Evolutionary conservation across 345 rosid genomes (phyloP), one percentile per base, ranked within the genome.

Genomic region (Acer saccharum): DNA sequence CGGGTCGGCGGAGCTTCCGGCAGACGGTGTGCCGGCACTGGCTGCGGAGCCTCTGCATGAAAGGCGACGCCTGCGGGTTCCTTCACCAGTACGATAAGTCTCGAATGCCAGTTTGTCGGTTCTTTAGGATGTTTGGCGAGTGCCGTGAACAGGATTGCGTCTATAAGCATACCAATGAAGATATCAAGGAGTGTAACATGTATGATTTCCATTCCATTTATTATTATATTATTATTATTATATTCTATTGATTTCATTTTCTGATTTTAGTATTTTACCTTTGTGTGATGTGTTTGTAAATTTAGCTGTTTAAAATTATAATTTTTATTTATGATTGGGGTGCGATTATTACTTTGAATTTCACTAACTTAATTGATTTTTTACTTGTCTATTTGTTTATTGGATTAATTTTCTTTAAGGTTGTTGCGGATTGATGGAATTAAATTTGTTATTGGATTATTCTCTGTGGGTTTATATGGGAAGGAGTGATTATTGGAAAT

Each of bases 1-100:
- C 82, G 0, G 98, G 97, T 18, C 72, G 99, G 69, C 70, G 97
- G 85, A 97, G 99, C 85, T 97, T 90, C 88, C 86, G 99, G 60
- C 98, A 97, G 85, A 97, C 99, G 18, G 99, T 97, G 8, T 97
- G 99, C 80, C 88, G 98, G 80, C 99, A 97, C 86, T 97, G 99
- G 98, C 94, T 97, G 50, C 91, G 99, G 50, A 89, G 99, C 76
- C 91, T 97, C 43, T 97, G 99, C 78, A 94, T 94, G 99, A 97
- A 97, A 82, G 99, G 99, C 39, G 99, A 97, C 69, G 98, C 95
- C 75, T 97, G 98, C 76, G 98, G 97, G 54, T 97, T 97, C 84
- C 98, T 97, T 14, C 99, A 97, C 61, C 98, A 94, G 89, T 97
- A 87, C 79, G 99, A 97, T 35, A 97, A 97, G 86, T 86, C 99